These are phyloP conservation scores for Arabidopsis suecica DNA, from an alignment of 345 rosid species.

Conservation along the genomic window DNA sequence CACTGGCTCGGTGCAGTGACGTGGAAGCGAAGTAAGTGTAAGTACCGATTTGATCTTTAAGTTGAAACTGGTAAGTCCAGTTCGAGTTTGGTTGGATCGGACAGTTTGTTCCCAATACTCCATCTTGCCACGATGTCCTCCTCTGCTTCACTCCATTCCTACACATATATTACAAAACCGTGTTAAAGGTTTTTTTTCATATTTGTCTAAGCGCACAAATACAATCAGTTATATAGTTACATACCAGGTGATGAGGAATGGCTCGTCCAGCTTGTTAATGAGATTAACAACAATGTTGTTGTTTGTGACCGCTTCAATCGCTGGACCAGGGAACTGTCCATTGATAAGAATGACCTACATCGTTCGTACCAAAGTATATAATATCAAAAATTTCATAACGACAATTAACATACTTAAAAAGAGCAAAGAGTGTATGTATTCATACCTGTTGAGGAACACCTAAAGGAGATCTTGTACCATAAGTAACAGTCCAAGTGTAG, in stretches of 20 bases:
- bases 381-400: background rate
- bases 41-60: conserved; percentile 84
- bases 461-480: conserved; percentile 65
- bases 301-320: conserved; percentile 76
- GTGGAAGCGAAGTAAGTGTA: conserved; percentile 75
- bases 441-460: conserved; percentile 53
- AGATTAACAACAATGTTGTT: conserved; percentile 78
- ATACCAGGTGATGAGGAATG: conserved; percentile 83
- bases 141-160: conserved; percentile 86
- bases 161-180: background rate
- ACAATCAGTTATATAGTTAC: background rate
- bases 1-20: conserved; percentile 66
- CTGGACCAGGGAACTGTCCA: conserved; percentile 87
- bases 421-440: background rate
- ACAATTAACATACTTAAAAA: background rate
- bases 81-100: conserved; percentile 72
- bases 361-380: conserved; percentile 3
- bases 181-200: background rate
- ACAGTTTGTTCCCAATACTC: conserved; percentile 90
- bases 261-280: conserved; percentile 69
- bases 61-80: conserved; percentile 85
- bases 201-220: background rate
- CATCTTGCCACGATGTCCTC: conserved; percentile 83
- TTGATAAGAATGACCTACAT: conserved; percentile 83
- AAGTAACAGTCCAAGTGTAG: conserved; percentile 68